Evolutionary conservation across 352 stramenopile genomes (phyloP), one percentile per base, ranked within the genome.

Genomic region (Pythium brachiatum): DNA sequence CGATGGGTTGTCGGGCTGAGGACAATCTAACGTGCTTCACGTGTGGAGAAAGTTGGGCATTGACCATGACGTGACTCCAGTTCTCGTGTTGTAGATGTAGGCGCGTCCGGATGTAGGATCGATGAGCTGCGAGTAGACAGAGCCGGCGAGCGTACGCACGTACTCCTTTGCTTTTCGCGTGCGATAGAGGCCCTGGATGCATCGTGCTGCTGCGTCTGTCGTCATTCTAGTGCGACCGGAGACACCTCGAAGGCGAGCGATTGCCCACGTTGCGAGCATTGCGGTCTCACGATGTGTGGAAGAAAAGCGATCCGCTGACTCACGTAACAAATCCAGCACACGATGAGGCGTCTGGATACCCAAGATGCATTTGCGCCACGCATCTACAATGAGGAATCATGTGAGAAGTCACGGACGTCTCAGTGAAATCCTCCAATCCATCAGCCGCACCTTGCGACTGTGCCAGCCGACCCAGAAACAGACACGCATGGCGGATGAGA

Each of bases 1-100:
- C n/a, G n/a, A n/a, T n/a, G n/a, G n/a, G n/a, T n/a, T n/a, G n/a
- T n/a, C n/a, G n/a, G n/a, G n/a, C n/a, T n/a, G n/a, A n/a, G n/a
- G n/a, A n/a, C n/a, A n/a, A n/a, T n/a, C n/a, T n/a, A n/a, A n/a
- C n/a, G n/a, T n/a, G n/a, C n/a, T 26, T 52, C 20, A 55, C 16
- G 1, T 2, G 29, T 46, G 4, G 7, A 76, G 55, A 54, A 92
- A 88, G 1, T 47, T 20, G 20, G 83, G 81, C 18, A 81, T 60
- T 25, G 70, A 62, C 81, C 79, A 93, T 36, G 75, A 77, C 0
- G 81, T 75, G 20, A 69, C 65, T 29, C 79, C 79, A 5, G 83
- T 90, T 13, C 71, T 69, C 2, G 67, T 76, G 57, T 90, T 90
- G 68, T 78, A 87, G 26, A 79, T 73, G 44, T 89, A 92, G 7